Conservation (phyloP, 2,329 filamentous ascomycete genomes). For the Fusarium chuoi region DNA sequence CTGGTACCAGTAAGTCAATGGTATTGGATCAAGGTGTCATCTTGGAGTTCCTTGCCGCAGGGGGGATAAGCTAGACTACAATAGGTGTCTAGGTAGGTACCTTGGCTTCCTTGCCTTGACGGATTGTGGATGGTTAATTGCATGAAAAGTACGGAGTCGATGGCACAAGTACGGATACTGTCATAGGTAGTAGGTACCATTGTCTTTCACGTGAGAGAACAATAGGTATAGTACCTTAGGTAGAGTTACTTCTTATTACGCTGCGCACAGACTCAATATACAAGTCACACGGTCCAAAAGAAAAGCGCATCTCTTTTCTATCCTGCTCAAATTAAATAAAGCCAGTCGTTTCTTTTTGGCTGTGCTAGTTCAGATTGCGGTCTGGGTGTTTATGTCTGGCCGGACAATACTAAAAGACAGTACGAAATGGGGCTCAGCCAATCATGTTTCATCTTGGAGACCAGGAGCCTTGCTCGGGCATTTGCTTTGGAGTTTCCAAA, state of each 20-base stretch:
- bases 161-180: neutral
- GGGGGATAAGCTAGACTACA: slow-evolving; percentile 13
- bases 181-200: neutral
- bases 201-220: neutral
- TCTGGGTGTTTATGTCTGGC: slow-evolving; percentile 10
- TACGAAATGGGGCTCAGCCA: slow-evolving; percentile 38
- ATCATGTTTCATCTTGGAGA: slow-evolving; percentile 15
- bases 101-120: neutral
- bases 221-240: too few relatives aligned
- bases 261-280: slow-evolving; percentile 9
- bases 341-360: neutral
- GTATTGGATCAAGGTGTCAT: slow-evolving; percentile 32
- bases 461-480: slow-evolving; percentile 15
- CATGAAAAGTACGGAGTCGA: neutral
- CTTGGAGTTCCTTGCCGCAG: slow-evolving; percentile 22
- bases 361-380: slow-evolving; percentile 22
- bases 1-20: neutral
- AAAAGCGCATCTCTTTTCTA: neutral
- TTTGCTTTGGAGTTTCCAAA: slow-evolving; percentile 11
- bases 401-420: slow-evolving; percentile 35
- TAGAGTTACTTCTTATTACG: neutral
- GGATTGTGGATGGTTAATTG: neutral
- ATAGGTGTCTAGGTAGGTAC: neutral
- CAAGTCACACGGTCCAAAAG: slow-evolving; percentile 9
- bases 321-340: slow-evolving; percentile 19